These are phyloP conservation scores for Suillus brevipes DNA, from an alignment of 768 basidiomycete genomes.

Conservation along the genomic window DNA sequence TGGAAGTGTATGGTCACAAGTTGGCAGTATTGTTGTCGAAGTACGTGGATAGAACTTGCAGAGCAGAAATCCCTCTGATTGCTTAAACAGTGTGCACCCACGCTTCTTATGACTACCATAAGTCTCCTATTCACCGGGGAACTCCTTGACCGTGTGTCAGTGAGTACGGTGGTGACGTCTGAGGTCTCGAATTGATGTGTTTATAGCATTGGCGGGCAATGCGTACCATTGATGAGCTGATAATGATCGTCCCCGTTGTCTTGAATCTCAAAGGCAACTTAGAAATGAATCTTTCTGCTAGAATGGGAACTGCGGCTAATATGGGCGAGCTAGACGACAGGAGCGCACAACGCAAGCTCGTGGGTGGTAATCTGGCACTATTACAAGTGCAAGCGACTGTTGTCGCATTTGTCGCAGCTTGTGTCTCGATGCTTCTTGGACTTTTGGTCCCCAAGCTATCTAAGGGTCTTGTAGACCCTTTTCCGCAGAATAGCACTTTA, in stretches of 20 bases:
- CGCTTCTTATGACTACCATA: constrained; percentile 78
- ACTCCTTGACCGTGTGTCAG: constrained; percentile 83
- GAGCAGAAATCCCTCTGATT: constrained; percentile 9
- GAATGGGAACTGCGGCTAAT: constrained; percentile 93
- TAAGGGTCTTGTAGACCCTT: constrained; percentile 3
- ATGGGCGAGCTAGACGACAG: constrained; percentile 87
- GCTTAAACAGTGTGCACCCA: constrained; percentile 74
- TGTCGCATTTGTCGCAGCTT: constrained; percentile 85
- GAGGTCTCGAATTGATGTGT: constrained; percentile 3
- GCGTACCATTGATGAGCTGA: constrained; percentile 87
- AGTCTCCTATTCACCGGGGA: constrained; percentile 91
- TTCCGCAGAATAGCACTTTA: constrained; percentile 14
- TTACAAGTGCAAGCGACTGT: constrained; percentile 93
- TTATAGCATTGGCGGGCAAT: constrained; percentile 85
- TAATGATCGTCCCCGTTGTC: constrained; percentile 93
- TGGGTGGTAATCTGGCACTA: constrained; percentile 80
- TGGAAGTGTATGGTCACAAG: constrained; percentile 49
- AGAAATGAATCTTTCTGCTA: constrained; percentile 97
- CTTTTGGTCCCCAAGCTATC: constrained; percentile 48
- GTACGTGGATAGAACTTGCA: constrained; percentile 38
- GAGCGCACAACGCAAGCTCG: constrained; percentile 55
- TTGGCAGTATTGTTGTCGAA: constrained; percentile 67
- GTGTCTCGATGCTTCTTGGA: constrained; percentile 73
- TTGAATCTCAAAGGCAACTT: constrained; percentile 97
- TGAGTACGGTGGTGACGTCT: constrained; percentile 35